Evolutionary conservation across 345 rosid species (phyloP), one percentile per base, ranked within the genome.

Genomic region (Populus simonii): DNA sequence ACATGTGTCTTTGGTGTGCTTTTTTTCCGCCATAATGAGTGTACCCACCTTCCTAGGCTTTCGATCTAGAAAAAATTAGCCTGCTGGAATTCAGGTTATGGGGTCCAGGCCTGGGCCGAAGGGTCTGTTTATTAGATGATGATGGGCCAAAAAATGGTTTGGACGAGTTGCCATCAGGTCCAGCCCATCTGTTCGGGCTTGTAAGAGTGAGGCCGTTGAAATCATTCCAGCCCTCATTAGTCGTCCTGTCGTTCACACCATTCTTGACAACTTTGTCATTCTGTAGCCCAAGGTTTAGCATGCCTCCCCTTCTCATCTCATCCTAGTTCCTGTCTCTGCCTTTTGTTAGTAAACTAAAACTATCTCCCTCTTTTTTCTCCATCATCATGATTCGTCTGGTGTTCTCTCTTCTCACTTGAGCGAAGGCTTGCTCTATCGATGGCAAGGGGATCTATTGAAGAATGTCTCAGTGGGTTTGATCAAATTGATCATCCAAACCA

Each of bases 141-240:
- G 57, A 51, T 18, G n/a, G 8, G 57, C 0, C 0, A 5, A 51
- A 17, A 2, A 0, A 1, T 51, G 1, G n/a, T 1, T 1, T 51
- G 0, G 2, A 18, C 0, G 1, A 6, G n/a, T 6, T 51, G 0
- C 8, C 57, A 17, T n/a, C 7, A 6, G n/a, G 2, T 51, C 9
- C 0, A 6, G 0, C 57, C n/a, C 2, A 9, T 1, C 3, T 51
- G 1, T 18, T 18, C 2, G 0, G 3, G n/a, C 3, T 2, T 1
- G 2, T 51, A 1, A 51, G n/a, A 1, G 2, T 39, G 8, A 39
- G 43, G 0, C 11, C 2, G 8, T 39, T 39, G 7, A 18, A 51
- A 1, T 51, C n/a, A 1, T 1, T 5, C 9, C 9, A 18, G 0
- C 9, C n/a, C 2, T 18, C 7, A 17, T 51, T 17, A 51, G 9